These are phyloP conservation scores for Clavaria fumosa DNA, from an alignment of 768 basidiomycete genomes.

Conservation along the genomic window DNA sequence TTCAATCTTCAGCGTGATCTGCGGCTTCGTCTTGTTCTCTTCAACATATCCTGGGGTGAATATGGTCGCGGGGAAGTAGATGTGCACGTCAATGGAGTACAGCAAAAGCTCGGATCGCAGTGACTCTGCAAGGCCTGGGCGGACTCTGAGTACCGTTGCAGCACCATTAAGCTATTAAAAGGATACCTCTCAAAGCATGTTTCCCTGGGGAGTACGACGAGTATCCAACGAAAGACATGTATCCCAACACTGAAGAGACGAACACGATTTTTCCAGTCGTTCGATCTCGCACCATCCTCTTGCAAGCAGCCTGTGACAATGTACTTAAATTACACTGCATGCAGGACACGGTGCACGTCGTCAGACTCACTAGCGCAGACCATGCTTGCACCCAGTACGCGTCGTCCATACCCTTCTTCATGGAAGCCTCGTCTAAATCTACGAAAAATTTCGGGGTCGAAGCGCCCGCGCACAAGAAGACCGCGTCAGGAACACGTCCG, in stretches of 20 bases:
- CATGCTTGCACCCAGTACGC: conserved; percentile 43
- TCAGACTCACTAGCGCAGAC: conserved; percentile 32
- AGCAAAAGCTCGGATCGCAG: conserved; percentile 51
- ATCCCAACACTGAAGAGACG: conserved; percentile 43
- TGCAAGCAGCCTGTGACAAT: conserved; percentile 32
- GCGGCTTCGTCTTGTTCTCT: conserved; percentile 53
- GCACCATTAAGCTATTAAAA: background rate
- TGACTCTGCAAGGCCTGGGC: conserved; percentile 50
- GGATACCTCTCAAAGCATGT: conserved; percentile 51
- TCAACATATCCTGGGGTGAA: conserved; percentile 43
- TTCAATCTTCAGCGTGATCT: conserved; percentile 52
- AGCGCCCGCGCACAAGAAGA: conserved; percentile 58
- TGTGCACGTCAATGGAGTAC: conserved; percentile 49
- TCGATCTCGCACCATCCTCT: conserved; percentile 34
- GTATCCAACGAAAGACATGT: conserved; percentile 51
- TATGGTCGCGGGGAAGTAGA: conserved; percentile 59
- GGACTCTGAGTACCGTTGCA: background rate
- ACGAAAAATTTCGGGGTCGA: conserved; percentile 45
- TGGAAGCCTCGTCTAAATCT: conserved; percentile 33
- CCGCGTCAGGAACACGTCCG: conserved; percentile 38
- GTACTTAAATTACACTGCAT: too few relatives aligned
- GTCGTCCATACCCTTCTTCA: conserved; percentile 39
- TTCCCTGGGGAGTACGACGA: conserved; percentile 56
- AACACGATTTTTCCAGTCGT: conserved; percentile 46
- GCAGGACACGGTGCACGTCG: background rate